Evolutionary conservation across 2,329 filamentous ascomycete species (phyloP), one percentile per base, ranked within the genome.

Genomic region (Polytolypa hystricis): DNA sequence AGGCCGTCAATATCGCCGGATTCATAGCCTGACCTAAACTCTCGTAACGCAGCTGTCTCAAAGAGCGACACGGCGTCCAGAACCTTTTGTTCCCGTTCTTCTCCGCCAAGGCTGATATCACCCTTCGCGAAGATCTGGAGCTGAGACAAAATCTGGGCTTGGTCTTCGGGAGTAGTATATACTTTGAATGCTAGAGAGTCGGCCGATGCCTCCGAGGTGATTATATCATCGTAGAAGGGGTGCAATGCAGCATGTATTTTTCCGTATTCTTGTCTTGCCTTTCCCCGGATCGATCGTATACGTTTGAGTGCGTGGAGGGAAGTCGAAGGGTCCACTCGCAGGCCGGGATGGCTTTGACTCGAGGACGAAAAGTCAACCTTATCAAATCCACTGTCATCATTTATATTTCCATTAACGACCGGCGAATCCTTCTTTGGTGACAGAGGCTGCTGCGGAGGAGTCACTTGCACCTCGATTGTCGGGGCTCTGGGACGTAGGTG

Each of bases 11-110:
- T 77, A 56, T 98, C 89, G 64, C 81, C 83, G 29, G 77, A 79
- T 55, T 91, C 84, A 47, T 93, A 93, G 3, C 85, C 91, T 52
- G 91, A 82, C 58, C 93, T 83, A 48, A 98, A 98, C 56, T 98
- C 91, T 33, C 82, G 74, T 35, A 95, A 64, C 3, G 93, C 87
- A 3, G 87, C 86, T 39, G 80, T 86, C 61, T 96, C 89, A 51
- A 98, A 98, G 41, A 91, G 79, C 25, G 72, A 72, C 46, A 80
- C 74, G 72, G 93, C 86, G 16, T 70, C 73, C 25, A 74, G 67
- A 14, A 98, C 65, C 52, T 80, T 83, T 43, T 81, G 76, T 49
- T 82, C 74, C 29, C 89, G 69, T 47, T 76, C 69, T 32, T 65
- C 59, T 68, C 81, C 87, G 2, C 85, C 87, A 39, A 80, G 66